Evolutionary conservation across 73 alveolate species (phyloP), one percentile per base, ranked within the genome.

Genomic region (Loxodes magnus): DNA sequence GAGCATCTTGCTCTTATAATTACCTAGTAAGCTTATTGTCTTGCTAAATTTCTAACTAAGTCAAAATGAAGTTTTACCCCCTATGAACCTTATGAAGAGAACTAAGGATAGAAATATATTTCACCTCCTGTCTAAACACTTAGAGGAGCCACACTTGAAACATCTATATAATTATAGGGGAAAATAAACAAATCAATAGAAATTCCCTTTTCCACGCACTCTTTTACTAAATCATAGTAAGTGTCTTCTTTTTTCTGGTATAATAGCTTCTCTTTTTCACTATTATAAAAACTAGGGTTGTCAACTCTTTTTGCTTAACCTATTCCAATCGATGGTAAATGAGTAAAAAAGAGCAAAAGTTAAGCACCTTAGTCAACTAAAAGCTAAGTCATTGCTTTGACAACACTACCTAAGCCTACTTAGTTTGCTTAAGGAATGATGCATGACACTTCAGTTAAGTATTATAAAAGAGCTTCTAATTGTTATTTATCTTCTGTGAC

Each of bases 31-130:
- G 59, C 87, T 38, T 36, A 19, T 24, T 48, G 17, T 17, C 79
- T n/a, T 2, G 87, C 64, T n/a, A 72, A 61, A 7, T 48, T 43
- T 33, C 87, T 64, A 51, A 72, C 63, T 35, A 72, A 27, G 9
- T 72, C 67, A 44, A n/a, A 33, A 33, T 33, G 14, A 33, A 33
- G 43, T 33, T 33, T 33, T 33, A n/a, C 43, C 10, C 43, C 43
- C 1, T 33, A 12, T n/a, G n/a, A n/a, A 33, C 14, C 10, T 33
- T 33, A n/a, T 33, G 43, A 33, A n/a, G 14, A 33, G 2, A n/a
- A 33, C 14, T 33, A n/a, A n/a, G 43, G 43, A 1, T 33, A 33
- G 14, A n/a, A 33, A 33, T 33, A 33, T 12, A 33, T 1, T n/a
- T 33, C 43, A n/a, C 43, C 43, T 12, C 43, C 43, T n/a, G 43